Conservation (phyloP, 176 grass and related monocot species). For the Lolium multiflorum region DNA sequence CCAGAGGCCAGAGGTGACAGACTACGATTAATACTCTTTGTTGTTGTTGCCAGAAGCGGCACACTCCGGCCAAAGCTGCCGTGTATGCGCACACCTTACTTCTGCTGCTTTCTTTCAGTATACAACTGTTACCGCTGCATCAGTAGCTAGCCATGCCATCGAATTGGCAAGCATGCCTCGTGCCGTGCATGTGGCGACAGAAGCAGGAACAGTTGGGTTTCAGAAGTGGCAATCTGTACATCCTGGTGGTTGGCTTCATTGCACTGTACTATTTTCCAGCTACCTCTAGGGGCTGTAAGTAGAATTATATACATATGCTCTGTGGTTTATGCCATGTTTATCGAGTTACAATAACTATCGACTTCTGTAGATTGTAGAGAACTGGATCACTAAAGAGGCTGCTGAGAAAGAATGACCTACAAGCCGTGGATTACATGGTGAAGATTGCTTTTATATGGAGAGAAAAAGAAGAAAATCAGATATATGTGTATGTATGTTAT, state of each 20-base stretch:
- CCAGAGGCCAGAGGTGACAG: constrained; percentile 9
- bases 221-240: constrained; percentile 13
- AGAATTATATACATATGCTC: constrained; percentile 16
- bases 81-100: neutral
- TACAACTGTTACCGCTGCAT: neutral
- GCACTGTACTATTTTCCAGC: constrained; percentile 13
- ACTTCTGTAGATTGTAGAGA: neutral
- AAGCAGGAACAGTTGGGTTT: neutral
- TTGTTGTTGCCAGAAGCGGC: constrained; percentile 8
- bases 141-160: neutral
- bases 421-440: constrained; percentile 41
- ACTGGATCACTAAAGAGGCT: constrained; percentile 16
- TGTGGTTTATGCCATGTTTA: constrained; percentile 34
- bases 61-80: neutral
- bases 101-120: neutral
- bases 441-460: neutral
- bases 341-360: constrained; percentile 40
- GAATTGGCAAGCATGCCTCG: constrained; percentile 7
- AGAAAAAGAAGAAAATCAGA: neutral
- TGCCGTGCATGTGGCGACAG: constrained; percentile 10
- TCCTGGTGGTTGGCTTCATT: constrained; percentile 14
- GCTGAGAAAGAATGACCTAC: constrained; percentile 26
- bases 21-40: neutral
- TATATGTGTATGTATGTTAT: constrained; percentile 35
- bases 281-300: constrained; percentile 21